These are phyloP conservation scores for Phanerochaete carnosa DNA, from an alignment of 768 basidiomycete species.

Conservation along the genomic window DNA sequence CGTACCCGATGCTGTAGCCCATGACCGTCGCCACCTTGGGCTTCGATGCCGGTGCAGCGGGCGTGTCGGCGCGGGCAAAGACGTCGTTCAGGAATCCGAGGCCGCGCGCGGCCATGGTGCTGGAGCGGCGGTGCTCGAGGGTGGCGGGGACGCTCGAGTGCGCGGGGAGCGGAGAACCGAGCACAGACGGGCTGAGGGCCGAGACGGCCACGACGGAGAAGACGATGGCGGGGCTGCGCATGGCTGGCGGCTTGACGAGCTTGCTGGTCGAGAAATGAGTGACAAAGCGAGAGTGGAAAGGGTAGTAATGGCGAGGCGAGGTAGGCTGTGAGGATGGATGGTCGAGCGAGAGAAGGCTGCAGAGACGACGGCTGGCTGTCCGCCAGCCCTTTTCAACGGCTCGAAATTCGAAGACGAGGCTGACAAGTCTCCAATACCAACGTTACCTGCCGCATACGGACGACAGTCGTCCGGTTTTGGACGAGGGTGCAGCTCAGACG, in stretches of 20 bases:
- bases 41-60: constrained; percentile 1
- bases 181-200: constrained; percentile 19
- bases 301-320: constrained; percentile 9
- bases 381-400: constrained; percentile 12
- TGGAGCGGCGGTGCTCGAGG: not conserved
- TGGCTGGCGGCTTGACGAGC: constrained; percentile 10
- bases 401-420: constrained; percentile 12
- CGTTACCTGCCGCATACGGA: constrained; percentile 9
- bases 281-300: constrained; percentile 15
- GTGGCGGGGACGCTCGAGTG: not conserved
- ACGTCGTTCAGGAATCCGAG: constrained; percentile 11
- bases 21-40: constrained; percentile 9
- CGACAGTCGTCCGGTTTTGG: not conserved
- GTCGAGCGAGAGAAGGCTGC: constrained; percentile 7
- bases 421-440: constrained; percentile 8
- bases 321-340: constrained; percentile 3
- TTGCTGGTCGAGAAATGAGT: constrained; percentile 3
- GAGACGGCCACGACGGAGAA: constrained; percentile 21
- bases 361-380: constrained; percentile 9
- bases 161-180: constrained; percentile 12
- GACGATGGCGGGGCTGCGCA: constrained; percentile 25
- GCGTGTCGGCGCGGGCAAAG: constrained; percentile 10
- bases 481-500: not conserved
- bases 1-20: constrained; percentile 6
- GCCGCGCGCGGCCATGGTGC: constrained; percentile 3